Percentiles rank a stretch among this genome's conserved stretches.
Conservation (phyloP, 352 stramenopile genomes). For the Phytophthora litchii region DNA sequence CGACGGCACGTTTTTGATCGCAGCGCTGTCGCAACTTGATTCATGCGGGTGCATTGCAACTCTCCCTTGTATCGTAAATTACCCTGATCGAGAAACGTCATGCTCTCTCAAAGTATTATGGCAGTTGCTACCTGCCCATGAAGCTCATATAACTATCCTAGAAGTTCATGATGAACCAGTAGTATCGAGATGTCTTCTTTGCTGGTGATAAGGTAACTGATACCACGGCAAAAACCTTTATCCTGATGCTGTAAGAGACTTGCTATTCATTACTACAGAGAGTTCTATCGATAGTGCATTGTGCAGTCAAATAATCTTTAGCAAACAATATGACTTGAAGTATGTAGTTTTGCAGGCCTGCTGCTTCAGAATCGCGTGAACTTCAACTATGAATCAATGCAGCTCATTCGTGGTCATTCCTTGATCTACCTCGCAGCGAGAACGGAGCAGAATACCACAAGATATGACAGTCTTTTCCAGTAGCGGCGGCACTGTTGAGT, state of each 20-base stretch:
- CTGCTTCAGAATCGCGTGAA: slow-evolving; percentile 25
- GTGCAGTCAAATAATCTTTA: background rate
- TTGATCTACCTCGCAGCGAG: slow-evolving; percentile 8
- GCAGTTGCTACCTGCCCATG: too few species aligned
- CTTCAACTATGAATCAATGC: slow-evolving; percentile 31
- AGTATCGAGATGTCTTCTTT: too few species aligned
- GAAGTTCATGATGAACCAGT: too few species aligned
- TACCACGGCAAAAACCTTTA: too few species aligned
- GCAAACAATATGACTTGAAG: background rate
- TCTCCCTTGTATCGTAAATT: background rate
- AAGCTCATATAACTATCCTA: too few species aligned
- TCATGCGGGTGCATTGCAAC: slow-evolving; percentile 25
- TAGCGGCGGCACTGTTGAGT: background rate
- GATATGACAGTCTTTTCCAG: slow-evolving; percentile 13
- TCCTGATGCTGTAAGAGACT: too few species aligned
- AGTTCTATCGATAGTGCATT: background rate
- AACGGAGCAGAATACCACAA: background rate
- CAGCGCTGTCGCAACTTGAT: slow-evolving; percentile 31
- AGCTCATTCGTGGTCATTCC: slow-evolving; percentile 17
- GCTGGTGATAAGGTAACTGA: too few species aligned
- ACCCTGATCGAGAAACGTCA: background rate
- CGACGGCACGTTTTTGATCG: slow-evolving; percentile 25
- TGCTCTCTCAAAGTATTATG: background rate
- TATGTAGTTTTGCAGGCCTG: background rate
- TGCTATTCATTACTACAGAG: too few species aligned